Conservation (phyloP, 1,139 yeast species). For the Saccharomyces hybrid region DNA sequence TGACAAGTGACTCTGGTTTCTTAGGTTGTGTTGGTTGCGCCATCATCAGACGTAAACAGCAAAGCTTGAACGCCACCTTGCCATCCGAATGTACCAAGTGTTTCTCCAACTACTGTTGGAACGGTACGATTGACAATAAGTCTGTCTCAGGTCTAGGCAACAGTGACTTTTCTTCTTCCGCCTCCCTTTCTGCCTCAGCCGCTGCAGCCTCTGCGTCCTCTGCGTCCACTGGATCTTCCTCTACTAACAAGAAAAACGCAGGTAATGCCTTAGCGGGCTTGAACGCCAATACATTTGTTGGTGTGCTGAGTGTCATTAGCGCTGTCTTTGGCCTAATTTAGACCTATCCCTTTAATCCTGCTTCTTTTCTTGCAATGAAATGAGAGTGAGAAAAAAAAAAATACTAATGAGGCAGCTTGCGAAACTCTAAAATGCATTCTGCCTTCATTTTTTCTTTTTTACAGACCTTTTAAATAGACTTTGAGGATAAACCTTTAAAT, state of each 20-base stretch:
- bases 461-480: neutral
- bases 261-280: neutral
- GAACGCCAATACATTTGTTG: neutral
- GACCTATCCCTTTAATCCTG: neutral
- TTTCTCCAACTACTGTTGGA: slow-evolving; percentile 73
- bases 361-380: neutral
- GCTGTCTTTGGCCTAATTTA: slow-evolving; percentile 1
- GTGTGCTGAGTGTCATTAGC: neutral
- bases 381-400: neutral
- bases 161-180: neutral
- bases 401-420: neutral
- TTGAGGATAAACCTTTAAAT: neutral
- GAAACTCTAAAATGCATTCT: neutral
- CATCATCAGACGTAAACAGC: slow-evolving; percentile 69
- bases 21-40: slow-evolving; percentile 82
- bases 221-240: slow-evolving; percentile 43
- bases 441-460: neutral
- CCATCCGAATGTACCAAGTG: slow-evolving; percentile 67
- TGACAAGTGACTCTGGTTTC: slow-evolving; percentile 66
- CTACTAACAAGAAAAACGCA: slow-evolving; percentile 3
- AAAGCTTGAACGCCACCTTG: slow-evolving; percentile 53
- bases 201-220: slow-evolving; percentile 3
- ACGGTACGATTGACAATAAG: slow-evolving; percentile 37
- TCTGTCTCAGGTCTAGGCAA: neutral
- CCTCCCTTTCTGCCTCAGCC: slow-evolving; percentile 1